These are phyloP conservation scores for Botrytis porri DNA, from an alignment of 2,329 filamentous ascomycete species.

Conservation along the genomic window DNA sequence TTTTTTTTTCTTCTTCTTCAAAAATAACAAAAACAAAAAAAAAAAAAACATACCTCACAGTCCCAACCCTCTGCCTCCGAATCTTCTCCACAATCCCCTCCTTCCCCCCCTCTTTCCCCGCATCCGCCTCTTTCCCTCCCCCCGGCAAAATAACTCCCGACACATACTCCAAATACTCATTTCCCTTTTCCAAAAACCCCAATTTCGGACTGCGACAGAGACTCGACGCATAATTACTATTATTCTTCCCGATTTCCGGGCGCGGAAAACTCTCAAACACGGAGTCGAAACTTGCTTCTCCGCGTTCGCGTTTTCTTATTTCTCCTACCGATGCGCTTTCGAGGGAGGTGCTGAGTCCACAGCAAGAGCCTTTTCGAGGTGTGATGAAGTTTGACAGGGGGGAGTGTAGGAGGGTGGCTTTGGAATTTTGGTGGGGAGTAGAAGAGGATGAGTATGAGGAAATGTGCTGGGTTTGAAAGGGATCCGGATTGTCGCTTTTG, in stretches of 20 bases:
- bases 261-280: slow-evolving; percentile 17
- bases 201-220: neutral
- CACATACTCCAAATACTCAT: slow-evolving; percentile 16
- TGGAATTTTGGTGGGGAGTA: neutral
- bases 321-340: neutral
- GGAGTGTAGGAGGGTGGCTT: neutral
- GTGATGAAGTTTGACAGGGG: neutral
- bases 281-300: neutral
- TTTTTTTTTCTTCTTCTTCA: rapidly evolving
- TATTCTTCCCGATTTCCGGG: slow-evolving; percentile 1
- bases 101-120: neutral
- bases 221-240: neutral
- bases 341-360: neutral
- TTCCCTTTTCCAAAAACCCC: neutral
- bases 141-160: neutral
- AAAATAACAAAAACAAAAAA: neutral
- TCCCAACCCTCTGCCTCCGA: slow-evolving; percentile 25
- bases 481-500: slow-evolving; percentile 9
- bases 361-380: slow-evolving; percentile 3
- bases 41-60: neutral
- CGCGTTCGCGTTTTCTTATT: neutral
- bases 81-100: slow-evolving; percentile 31
- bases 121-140: neutral
- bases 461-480: neutral
- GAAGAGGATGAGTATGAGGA: neutral